Evolutionary conservation across 805 yeast species (phyloP).

Genomic region (Pichia rugopelliculosa): DNA sequence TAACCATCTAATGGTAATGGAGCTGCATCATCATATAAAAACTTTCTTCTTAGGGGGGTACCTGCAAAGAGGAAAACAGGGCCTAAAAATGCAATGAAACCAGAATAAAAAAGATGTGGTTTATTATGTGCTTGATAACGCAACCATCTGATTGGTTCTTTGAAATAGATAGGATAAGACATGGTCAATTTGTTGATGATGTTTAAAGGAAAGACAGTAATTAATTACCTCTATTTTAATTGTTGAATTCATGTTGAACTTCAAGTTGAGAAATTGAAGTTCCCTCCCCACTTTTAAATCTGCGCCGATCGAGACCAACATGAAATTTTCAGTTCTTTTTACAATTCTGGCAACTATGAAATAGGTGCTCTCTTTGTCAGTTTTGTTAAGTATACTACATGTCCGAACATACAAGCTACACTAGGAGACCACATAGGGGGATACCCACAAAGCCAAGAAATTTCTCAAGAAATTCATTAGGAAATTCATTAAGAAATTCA

Average conservation of each 20-base stretch:
- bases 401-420: neutral
- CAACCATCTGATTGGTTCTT: slow-evolving; percentile 59
- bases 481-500: neutral
- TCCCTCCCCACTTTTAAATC: neutral
- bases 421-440: neutral
- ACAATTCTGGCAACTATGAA: too few relatives aligned
- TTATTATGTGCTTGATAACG: slow-evolving; percentile 70
- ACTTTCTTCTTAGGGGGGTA: slow-evolving; percentile 66
- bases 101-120: slow-evolving; percentile 66
- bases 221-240: neutral
- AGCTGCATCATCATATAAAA: slow-evolving; percentile 54
- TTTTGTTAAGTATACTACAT: too few relatives aligned
- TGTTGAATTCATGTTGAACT: neutral
- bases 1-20: slow-evolving; percentile 54
- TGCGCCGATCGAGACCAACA: slow-evolving; percentile 8
- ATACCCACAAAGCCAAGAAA: neutral
- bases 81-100: slow-evolving; percentile 56
- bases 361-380: too few relatives aligned
- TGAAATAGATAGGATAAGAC: slow-evolving; percentile 47
- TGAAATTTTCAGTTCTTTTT: too few relatives aligned
- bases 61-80: slow-evolving; percentile 54
- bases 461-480: neutral
- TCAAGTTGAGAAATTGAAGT: neutral
- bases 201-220: neutral
- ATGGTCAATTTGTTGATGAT: slow-evolving; percentile 4